Percentiles rank a stretch among this genome's conserved stretches.
Evolutionary conservation across 192 early-diverging fungal species (phyloP).

Genomic region (Chytriomyces hyalinus): DNA sequence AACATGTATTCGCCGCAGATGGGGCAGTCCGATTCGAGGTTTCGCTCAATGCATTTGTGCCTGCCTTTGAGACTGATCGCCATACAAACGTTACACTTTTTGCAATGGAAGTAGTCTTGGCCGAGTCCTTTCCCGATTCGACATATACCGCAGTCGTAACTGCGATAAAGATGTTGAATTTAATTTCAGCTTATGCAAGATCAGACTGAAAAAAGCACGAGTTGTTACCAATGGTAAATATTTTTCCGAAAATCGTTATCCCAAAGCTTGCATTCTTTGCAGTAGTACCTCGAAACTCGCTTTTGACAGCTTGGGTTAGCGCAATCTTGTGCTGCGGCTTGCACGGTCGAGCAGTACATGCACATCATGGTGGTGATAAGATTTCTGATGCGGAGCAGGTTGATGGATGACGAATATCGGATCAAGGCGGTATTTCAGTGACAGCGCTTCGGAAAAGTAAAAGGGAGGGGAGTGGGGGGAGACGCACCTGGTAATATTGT

Average conservation of each 20-base stretch:
- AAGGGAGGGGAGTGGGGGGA: background rate
- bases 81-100: constrained; percentile 92
- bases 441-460: background rate
- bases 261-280: constrained; percentile 90
- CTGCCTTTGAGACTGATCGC: constrained; percentile 70
- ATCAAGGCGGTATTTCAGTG: background rate
- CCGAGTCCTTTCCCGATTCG: constrained; percentile 83
- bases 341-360: constrained; percentile 86
- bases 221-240: constrained; percentile 84
- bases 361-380: constrained; percentile 86
- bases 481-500: constrained; percentile 69
- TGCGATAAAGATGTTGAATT: background rate
- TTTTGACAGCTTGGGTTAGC: constrained; percentile 63
- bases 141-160: constrained; percentile 89
- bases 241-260: constrained; percentile 81
- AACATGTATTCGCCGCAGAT: constrained; percentile 98
- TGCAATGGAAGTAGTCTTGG: constrained; percentile 90
- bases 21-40: constrained; percentile 90
- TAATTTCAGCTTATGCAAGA: background rate
- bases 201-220: background rate
- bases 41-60: constrained; percentile 92
- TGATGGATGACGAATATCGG: too few species aligned
- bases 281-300: constrained; percentile 82
- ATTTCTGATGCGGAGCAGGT: constrained; percentile 47
- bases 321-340: constrained; percentile 82